Evolutionary conservation across 2,329 filamentous ascomycete genomes (phyloP).

Genomic region (Reticulascus tulasneorum): DNA sequence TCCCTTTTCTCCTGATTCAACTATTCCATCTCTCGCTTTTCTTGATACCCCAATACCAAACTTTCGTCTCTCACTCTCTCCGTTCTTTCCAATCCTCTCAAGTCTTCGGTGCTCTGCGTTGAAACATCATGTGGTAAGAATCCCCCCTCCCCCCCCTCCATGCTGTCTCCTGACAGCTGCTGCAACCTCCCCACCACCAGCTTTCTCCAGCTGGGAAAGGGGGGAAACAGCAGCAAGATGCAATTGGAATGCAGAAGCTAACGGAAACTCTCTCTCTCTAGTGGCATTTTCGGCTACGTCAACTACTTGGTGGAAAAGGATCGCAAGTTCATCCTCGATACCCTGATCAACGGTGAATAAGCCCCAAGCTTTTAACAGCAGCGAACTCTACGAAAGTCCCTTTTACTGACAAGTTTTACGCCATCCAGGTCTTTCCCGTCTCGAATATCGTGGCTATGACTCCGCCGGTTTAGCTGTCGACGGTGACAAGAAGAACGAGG

Average conservation of each 20-base stretch:
- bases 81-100: background rate
- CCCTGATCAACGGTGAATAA: constrained; percentile 84
- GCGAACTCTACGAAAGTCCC: background rate
- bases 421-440: constrained; percentile 74
- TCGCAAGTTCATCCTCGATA: constrained; percentile 92
- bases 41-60: constrained; percentile 10
- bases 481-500: constrained; percentile 98
- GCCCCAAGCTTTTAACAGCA: constrained; percentile 4
- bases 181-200: no score
- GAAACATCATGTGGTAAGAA: constrained; percentile 20
- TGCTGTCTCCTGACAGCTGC: no score
- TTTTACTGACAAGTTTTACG: constrained; percentile 22
- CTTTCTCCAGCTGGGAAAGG: constrained; percentile 4
- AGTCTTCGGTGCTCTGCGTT: constrained; percentile 8
- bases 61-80: background rate
- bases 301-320: constrained; percentile 99
- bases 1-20: constrained; percentile 12
- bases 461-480: constrained; percentile 94
- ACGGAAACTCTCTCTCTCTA: constrained; percentile 28
- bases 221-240: background rate
- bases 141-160: constrained; percentile 4
- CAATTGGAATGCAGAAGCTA: constrained; percentile 15
- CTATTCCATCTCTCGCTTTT: constrained; percentile 12
- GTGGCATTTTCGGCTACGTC: constrained; percentile 97
- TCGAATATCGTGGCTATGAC: constrained; percentile 98